phyloP scores from a whole-genome alignment of 2,329 filamentous ascomycete species.

The Curvularia sp. region DNA sequence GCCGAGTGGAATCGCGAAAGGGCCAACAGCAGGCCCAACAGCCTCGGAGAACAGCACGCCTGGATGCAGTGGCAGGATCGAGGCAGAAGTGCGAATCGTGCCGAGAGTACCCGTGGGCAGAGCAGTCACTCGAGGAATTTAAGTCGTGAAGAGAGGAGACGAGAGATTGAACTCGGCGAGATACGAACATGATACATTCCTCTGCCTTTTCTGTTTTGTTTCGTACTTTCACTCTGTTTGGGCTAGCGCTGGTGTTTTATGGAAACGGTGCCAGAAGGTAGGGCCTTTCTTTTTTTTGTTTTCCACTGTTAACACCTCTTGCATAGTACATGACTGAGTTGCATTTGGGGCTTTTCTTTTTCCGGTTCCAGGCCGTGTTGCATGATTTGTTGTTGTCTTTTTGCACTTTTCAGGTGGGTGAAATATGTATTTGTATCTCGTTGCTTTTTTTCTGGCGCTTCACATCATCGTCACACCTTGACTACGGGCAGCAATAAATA shows the following conservation, averaged over 20 bases:
- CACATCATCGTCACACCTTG: too few species aligned
- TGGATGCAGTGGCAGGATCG: constrained; percentile 43
- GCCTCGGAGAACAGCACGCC: constrained; percentile 39
- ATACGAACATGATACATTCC: constrained; percentile 12
- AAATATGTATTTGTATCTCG: not conserved
- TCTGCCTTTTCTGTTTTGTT: not conserved
- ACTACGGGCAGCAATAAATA: not conserved
- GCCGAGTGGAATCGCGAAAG: constrained; percentile 33
- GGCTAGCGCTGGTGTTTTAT: not conserved
- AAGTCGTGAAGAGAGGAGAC: constrained; percentile 50
- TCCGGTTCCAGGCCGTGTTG: not conserved
- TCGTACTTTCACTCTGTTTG: not conserved
- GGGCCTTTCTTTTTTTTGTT: not conserved
- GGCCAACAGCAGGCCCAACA: constrained; percentile 38
- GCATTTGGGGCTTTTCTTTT: not conserved
- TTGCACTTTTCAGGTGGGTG: not conserved
- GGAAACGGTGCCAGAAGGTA: not conserved
- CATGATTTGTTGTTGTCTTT: not conserved
- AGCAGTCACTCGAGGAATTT: constrained; percentile 45
- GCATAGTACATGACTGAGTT: not conserved
- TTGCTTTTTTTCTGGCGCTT: not conserved
- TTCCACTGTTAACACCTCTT: not conserved
- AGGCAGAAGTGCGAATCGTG: constrained; percentile 39
- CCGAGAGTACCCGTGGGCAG: constrained; percentile 31
- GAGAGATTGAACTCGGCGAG: constrained; percentile 52